phyloP scores from a whole-genome alignment of 2,329 filamentous ascomycete genomes.

The Colletotrichum incanum region DNA sequence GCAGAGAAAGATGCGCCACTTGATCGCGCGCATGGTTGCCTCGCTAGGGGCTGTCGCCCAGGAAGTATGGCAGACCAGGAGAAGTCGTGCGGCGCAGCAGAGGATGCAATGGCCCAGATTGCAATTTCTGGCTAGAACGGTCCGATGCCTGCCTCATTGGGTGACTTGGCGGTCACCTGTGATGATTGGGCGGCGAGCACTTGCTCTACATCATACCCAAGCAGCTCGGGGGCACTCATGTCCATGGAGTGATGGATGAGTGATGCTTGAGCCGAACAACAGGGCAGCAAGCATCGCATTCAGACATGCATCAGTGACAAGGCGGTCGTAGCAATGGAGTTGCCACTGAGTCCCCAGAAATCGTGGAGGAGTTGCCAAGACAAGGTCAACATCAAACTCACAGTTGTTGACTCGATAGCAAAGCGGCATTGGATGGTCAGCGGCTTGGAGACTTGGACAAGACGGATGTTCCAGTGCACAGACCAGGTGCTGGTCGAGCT shows the following conservation, averaged over 20 bases:
- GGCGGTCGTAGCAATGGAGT: neutral
- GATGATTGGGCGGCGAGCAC: neutral
- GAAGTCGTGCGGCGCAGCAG: slow-evolving; percentile 9
- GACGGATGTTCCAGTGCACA: neutral
- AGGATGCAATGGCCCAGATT: neutral
- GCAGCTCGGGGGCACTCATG: neutral
- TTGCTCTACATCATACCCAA: neutral
- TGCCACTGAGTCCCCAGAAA: neutral
- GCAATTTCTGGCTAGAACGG: neutral
- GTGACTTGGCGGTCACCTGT: neutral
- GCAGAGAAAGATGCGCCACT: neutral
- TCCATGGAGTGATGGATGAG: neutral
- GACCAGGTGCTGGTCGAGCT: slow-evolving; percentile 20
- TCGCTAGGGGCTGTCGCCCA: neutral
- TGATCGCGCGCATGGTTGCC: neutral
- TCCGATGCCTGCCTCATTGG: neutral
- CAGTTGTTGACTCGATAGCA: neutral
- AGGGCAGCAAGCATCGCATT: neutral
- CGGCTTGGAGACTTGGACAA: neutral
- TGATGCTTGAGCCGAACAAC: neutral
- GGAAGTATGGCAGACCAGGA: slow-evolving; percentile 2
- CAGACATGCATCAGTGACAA: neutral
- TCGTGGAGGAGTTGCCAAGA: neutral
- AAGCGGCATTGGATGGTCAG: neutral
- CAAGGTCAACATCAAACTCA: neutral